phyloP scores from a whole-genome alignment of 2,329 filamentous ascomycete genomes.

The Sclerotinia minor region DNA sequence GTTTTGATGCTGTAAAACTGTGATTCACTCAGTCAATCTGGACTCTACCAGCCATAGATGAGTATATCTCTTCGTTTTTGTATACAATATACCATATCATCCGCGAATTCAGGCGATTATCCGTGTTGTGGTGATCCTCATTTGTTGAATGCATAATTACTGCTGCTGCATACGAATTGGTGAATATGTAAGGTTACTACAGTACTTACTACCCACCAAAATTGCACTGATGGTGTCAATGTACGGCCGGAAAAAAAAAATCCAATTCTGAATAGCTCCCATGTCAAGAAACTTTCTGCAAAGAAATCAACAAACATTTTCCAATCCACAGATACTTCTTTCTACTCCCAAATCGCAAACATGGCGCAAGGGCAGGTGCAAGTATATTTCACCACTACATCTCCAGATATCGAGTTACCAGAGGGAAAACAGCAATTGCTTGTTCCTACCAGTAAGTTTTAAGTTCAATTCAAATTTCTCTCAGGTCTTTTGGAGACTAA shows the following conservation, averaged over 20 bases:
- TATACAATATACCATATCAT: too few species aligned
- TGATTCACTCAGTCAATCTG: too few species aligned
- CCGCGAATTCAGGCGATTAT: too few species aligned
- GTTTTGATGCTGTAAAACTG: too few species aligned
- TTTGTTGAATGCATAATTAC: too few species aligned
- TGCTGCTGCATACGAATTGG: too few species aligned
- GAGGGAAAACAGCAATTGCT: slow-evolving; percentile 62
- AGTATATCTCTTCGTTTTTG: too few species aligned
- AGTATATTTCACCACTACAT: slow-evolving; percentile 66
- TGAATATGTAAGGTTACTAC: too few species aligned
- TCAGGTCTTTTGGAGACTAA: not conserved
- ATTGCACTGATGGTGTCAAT: slow-evolving; percentile 15
- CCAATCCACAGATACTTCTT: not conserved
- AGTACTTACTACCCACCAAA: not conserved
- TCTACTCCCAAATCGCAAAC: slow-evolving; percentile 2
- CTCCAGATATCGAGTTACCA: slow-evolving; percentile 61
- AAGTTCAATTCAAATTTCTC: not conserved
- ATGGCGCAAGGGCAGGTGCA: slow-evolving; percentile 55
- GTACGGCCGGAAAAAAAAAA: slow-evolving; percentile 25
- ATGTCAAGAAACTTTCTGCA: slow-evolving; percentile 15
- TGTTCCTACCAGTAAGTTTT: slow-evolving; percentile 56
- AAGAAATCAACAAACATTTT: not conserved
- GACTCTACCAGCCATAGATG: too few species aligned
- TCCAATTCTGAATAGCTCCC: slow-evolving; percentile 20
- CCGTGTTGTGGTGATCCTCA: too few species aligned